Evolutionary conservation across 1,284 basidiomycete species (phyloP), one percentile per base, ranked within the genome.

Genomic region (Ganoderma boninense): DNA sequence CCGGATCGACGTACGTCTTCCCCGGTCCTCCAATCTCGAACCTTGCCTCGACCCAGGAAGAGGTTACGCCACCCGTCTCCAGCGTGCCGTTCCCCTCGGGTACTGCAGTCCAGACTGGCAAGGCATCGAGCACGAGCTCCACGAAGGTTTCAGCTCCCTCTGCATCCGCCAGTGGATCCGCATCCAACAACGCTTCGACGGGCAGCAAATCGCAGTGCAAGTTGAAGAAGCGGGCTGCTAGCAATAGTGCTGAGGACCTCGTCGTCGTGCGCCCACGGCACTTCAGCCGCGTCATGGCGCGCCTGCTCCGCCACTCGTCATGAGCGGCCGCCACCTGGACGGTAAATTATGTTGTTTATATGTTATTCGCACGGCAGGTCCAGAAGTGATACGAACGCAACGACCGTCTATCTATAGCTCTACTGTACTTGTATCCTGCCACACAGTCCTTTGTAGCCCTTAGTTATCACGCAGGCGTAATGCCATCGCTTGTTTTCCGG

Each of bases 11-110:
- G 4, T 86, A 87, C 67, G 68, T 46, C 5, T 86, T 85, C 78
- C 84, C 84, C 23, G 84, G 84, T 1, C 83, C 80, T 5, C 35
- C 77, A 29, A 73, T 85, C 23, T 76, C 79, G 26, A 79, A 79
- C 69, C 76, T 80, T 43, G 78, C 77, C 10, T 67, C 76, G 23
- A 69, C 67, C 60, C 68, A 70, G 26, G 71, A 65, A 35, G 69
- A 65, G 42, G 71, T 73, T 26, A 72, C 74, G 11, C 65, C 75
- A 32, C 69, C 73, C 13, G 68, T 73, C 16, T 70, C 69, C 44
- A 70, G 68, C 46, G 69, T 71, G 18, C 32, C 71, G 52, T 73
- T 72, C 59, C 70, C 71, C 3, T 68, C 74, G 7, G 72, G 72
- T 8, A 65, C 62, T n/a, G 67, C 73, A 10, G 73, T 71, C 59